Evolutionary conservation across 495 filamentous ascomycete species (phyloP), one percentile per base, ranked within the genome.

Genomic region (Peziza echinospora): DNA sequence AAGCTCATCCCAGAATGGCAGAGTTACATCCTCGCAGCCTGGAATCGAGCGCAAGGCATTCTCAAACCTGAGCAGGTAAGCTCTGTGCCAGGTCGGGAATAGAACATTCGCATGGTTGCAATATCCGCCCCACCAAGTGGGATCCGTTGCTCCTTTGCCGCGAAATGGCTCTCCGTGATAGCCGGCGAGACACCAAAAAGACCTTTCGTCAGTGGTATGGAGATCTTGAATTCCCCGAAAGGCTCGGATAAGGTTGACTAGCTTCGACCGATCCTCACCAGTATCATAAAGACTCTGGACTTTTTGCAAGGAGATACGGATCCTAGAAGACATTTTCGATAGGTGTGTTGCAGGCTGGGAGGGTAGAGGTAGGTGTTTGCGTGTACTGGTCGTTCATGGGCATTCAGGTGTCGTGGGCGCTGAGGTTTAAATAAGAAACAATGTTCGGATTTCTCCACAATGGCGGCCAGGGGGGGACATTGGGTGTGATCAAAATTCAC

Each of bases 41-140:
- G 19, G 7, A 21, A 45, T 48, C 11, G 22, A 52, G 9, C 48
- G 54, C 2, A 61, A 51, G 10, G 60, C 59, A 2, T 53, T 28
- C 44, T 63, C 46, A 45, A 53, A 42, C 8, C 39, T 23, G 5
- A 53, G 24, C 47, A 64, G 24, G 45, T 64, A 64, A 7, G 60
- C 59, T 9, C 64, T 62, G 50, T 67, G 65, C 65, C 65, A 67
- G 13, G 57, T 59, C 5, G 64, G 64, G 47, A 66, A 67, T n/a
- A 66, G 57, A 34, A 65, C 51, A 43, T 57, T 60, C 21, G 50
- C 51, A 51, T 68, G 65, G 13, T 61, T 53, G 51, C 64, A 67
- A 48, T 64, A 65, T 19, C 61, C 61, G 24, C 52, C 52, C 52
- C 52, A 54, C 52, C 52, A 54, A 1, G 16, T 11, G n/a, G 28